A percentile compares a stretch with the other conserved stretches of the same genome.
These are phyloP conservation scores for Ambrosia hybrid DNA, from an alignment of 140 eudicot genomes.

Conservation along the genomic window DNA sequence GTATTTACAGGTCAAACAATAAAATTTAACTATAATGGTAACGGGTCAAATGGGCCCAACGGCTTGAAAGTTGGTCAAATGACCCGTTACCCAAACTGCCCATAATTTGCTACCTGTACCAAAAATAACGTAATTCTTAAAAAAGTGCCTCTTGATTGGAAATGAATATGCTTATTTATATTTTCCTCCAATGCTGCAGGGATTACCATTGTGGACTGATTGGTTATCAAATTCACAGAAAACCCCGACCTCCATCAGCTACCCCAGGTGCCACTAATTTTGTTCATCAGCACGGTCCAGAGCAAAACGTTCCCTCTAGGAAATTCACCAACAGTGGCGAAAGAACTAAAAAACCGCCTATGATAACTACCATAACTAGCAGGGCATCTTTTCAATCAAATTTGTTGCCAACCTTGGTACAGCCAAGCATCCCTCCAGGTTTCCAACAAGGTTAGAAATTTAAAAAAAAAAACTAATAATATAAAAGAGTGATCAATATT, in stretches of 20 bases:
- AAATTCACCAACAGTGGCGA: slow-evolving; percentile 13
- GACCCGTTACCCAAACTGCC: not conserved
- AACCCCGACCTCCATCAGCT: slow-evolving; percentile 11
- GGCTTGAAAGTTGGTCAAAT: not conserved
- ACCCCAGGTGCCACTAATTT: slow-evolving; percentile 23
- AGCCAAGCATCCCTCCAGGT: slow-evolving; percentile 25
- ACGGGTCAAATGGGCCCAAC: not conserved
- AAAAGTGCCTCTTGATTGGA: too few species aligned
- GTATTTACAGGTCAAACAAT: not conserved
- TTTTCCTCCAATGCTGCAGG: slow-evolving; percentile 44
- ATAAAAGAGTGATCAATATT: not conserved
- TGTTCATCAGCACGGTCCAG: slow-evolving; percentile 37
- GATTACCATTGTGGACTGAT: slow-evolving; percentile 74
- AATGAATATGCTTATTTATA: slow-evolving; percentile 1
- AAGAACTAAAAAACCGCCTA: slow-evolving; percentile 13
- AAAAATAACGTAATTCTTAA: too few species aligned
- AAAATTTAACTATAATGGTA: not conserved
- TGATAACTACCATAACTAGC: slow-evolving; percentile 13
- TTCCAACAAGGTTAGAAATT: slow-evolving; percentile 39
- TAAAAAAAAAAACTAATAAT: not conserved
- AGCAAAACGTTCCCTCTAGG: slow-evolving; percentile 37
- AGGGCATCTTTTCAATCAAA: slow-evolving; percentile 13
- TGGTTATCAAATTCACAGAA: slow-evolving; percentile 48
- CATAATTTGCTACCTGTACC: slow-evolving; percentile 1
- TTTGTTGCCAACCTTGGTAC: not conserved